Conservation (phyloP, 495 filamentous ascomycete genomes). For the Tuber aestivum region DNA sequence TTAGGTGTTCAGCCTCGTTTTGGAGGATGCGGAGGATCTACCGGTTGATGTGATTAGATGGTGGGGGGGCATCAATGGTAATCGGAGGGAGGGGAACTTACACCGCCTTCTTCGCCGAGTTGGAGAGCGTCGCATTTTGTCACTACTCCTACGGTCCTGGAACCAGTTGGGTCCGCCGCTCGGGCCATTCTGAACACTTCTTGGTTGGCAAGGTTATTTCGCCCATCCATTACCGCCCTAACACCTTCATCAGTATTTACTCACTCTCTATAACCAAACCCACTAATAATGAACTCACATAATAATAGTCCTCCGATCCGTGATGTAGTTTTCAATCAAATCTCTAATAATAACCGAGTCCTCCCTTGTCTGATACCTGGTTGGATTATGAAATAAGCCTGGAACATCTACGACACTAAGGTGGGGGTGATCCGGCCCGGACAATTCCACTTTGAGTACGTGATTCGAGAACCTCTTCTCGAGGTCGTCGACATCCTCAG, state of each 20-base stretch:
- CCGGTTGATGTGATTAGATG: background rate
- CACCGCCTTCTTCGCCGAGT: slow-evolving; percentile 43
- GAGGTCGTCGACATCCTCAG: slow-evolving; percentile 28
- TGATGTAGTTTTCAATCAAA: slow-evolving; percentile 49
- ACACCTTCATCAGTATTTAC: background rate
- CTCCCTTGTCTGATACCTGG: slow-evolving; percentile 44
- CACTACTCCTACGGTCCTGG: slow-evolving; percentile 48
- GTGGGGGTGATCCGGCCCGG: slow-evolving; percentile 48
- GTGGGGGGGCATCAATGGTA: background rate
- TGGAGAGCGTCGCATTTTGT: slow-evolving; percentile 49
- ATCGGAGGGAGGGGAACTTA: slow-evolving; percentile 14
- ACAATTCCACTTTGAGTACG: slow-evolving; percentile 51
- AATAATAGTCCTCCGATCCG: slow-evolving; percentile 47
- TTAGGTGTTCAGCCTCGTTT: slow-evolving; percentile 44
- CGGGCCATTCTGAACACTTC: slow-evolving; percentile 44
- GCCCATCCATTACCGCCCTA: slow-evolving; percentile 43
- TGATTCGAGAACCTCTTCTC: slow-evolving; percentile 46
- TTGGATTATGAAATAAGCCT: slow-evolving; percentile 49
- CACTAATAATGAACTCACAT: slow-evolving; percentile 41
- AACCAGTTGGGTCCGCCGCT: slow-evolving; percentile 39
- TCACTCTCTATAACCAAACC: background rate
- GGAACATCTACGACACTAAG: slow-evolving; percentile 55
- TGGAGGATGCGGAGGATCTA: slow-evolving; percentile 41
- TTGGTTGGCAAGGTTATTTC: slow-evolving; percentile 41
- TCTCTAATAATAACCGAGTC: slow-evolving; percentile 44